Conservation (phyloP, 345 rosid genomes). For the Litchi chinensis region DNA sequence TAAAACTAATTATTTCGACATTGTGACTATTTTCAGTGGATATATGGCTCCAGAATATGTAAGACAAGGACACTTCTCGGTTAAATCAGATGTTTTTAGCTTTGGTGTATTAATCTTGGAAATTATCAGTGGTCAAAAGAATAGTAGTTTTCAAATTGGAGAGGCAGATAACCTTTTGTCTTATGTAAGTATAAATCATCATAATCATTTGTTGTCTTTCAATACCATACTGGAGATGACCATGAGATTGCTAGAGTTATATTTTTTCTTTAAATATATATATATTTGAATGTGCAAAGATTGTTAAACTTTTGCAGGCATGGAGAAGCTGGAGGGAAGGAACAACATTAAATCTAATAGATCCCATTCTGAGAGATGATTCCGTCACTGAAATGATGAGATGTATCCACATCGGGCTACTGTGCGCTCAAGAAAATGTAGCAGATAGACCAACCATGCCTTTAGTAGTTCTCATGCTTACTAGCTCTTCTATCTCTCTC, state of each 20-base stretch:
- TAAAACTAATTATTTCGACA: background rate
- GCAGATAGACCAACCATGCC: constrained; percentile 38
- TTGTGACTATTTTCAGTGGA: background rate
- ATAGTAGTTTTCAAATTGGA: background rate
- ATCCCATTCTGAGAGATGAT: constrained; percentile 22
- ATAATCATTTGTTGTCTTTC: too few relatives aligned
- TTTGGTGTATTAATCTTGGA: constrained; percentile 38
- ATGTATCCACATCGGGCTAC: constrained; percentile 44
- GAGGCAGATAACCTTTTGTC: constrained; percentile 22
- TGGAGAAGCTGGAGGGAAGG: constrained; percentile 65
- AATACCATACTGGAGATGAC: too few relatives aligned
- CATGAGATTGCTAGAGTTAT: too few relatives aligned
- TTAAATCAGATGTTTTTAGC: constrained; percentile 41
- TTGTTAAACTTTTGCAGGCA: constrained; percentile 34
- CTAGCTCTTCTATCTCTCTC: constrained; percentile 29
- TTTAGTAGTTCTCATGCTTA: constrained; percentile 38
- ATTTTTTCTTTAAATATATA: too few relatives aligned
- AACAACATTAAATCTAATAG: constrained; percentile 29
- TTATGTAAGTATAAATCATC: constrained; percentile 11
- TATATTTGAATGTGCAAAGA: background rate
- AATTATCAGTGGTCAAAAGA: constrained; percentile 36
- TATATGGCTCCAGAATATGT: constrained; percentile 28
- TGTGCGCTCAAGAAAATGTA: constrained; percentile 45
- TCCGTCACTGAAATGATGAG: constrained; percentile 30
- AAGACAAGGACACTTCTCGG: constrained; percentile 31